Conservation (phyloP, 2,329 filamentous ascomycete genomes). For the Fusarium nanum region DNA sequence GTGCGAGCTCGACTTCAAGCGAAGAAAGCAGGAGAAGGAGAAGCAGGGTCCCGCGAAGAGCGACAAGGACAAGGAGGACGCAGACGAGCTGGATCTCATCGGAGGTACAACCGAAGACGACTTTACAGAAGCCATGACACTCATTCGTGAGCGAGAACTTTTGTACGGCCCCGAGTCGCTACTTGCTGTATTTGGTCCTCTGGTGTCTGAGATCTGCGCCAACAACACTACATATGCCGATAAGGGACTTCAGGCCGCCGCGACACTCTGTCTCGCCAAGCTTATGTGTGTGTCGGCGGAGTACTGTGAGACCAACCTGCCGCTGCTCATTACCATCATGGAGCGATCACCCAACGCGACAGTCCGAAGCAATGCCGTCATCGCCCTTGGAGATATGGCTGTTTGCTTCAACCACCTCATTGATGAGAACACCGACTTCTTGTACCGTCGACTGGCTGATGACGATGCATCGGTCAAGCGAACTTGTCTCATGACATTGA, state of each 20-base stretch:
- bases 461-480: slow-evolving; percentile 90
- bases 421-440: slow-evolving; percentile 98
- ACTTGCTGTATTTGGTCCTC: slow-evolving; percentile 87
- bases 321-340: slow-evolving; percentile 96
- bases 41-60: slow-evolving; percentile 66
- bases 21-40: slow-evolving; percentile 90
- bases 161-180: slow-evolving; percentile 85
- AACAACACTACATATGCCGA: slow-evolving; percentile 95
- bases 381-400: slow-evolving; percentile 97
- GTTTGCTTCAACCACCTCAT: slow-evolving; percentile 99
- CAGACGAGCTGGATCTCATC: slow-evolving; percentile 94
- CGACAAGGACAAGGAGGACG: slow-evolving; percentile 70
- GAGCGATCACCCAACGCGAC: slow-evolving; percentile 93
- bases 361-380: slow-evolving; percentile 94
- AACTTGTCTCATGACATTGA: slow-evolving; percentile 97
- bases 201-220: slow-evolving; percentile 93
- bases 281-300: slow-evolving; percentile 98
- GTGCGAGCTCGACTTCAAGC: slow-evolving; percentile 98
- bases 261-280: slow-evolving; percentile 94
- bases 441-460: slow-evolving; percentile 94
- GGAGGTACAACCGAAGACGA: slow-evolving; percentile 96
- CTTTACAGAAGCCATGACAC: slow-evolving; percentile 86
- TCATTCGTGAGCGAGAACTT: slow-evolving; percentile 85
- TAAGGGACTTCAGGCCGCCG: slow-evolving; percentile 89
- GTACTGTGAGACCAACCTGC: slow-evolving; percentile 93